These are phyloP conservation scores for Lachancea sp. DNA, from an alignment of 805 yeast species.

Conservation along the genomic window DNA sequence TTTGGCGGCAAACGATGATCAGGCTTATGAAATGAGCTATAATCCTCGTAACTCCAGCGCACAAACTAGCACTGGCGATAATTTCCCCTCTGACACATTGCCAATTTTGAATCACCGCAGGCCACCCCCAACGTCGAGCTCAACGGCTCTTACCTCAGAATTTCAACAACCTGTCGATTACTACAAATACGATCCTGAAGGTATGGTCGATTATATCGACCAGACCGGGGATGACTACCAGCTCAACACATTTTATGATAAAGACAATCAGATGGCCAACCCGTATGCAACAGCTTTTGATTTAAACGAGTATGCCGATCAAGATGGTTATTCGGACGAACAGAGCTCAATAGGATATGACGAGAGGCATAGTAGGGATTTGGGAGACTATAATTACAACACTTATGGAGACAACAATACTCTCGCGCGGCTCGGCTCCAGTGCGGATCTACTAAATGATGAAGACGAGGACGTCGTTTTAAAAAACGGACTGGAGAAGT, in stretches of 20 bases:
- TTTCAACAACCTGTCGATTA: background rate
- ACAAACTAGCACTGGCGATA: conserved; percentile 8
- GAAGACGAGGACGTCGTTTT: conserved; percentile 5
- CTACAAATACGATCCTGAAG: conserved; percentile 24
- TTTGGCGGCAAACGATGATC: conserved; percentile 21
- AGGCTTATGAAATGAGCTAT: conserved; percentile 18
- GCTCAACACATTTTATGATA: conserved; percentile 30
- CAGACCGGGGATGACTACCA: conserved; percentile 34
- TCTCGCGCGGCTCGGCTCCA: conserved; percentile 9
- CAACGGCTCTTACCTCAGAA: background rate
- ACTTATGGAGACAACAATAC: conserved; percentile 10
- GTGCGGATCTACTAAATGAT: conserved; percentile 2
- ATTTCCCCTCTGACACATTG: conserved; percentile 12
- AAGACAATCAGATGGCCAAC: conserved; percentile 33
- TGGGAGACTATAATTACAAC: conserved; percentile 7
- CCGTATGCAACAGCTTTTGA: conserved; percentile 22
- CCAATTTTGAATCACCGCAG: conserved; percentile 20
- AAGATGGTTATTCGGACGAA: conserved; percentile 4
- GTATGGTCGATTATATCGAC: conserved; percentile 21
- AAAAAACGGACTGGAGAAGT: conserved; percentile 7
- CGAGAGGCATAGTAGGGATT: conserved; percentile 6
- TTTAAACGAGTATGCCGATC: conserved; percentile 9
- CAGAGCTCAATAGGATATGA: conserved; percentile 5
- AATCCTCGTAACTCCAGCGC: conserved; percentile 6
- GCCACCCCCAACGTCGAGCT: conserved; percentile 5